Base-by-base conservation (phyloP, 495 filamentous ascomycete species). In the Xanthoparmelia taractica region DNA sequence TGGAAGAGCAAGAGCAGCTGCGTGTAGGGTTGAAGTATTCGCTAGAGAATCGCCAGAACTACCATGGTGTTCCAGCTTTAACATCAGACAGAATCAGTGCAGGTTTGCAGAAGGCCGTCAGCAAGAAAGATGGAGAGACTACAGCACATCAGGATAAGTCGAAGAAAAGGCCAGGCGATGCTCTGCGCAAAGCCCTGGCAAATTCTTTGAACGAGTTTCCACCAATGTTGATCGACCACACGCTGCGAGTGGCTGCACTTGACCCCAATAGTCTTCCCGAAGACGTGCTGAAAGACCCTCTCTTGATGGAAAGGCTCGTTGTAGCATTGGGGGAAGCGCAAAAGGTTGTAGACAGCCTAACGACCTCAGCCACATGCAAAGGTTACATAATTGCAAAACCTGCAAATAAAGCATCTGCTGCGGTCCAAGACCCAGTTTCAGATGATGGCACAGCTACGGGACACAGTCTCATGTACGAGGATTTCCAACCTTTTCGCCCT, bases 401-500 rank as follows among this genome's bases (percentile, higher is more conserved):
- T 65, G 41, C 57, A 17, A 65, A 64, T 8, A 29, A 17, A 17
- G 23, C 56, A 18, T 52, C 45, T 4, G 52, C 34, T 17, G 48
- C 62, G 33, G 66, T 54, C 38, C 47, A 64, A 11, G 76, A 78
- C 7, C 50, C 60, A 34, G 64, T 58, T 31, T 58, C 62, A 7
- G 76, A 78, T 6, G 76, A 75, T 15, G 60, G 68, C 2, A 73
- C 73, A 57, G 17, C 38, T n/a, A 65, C 70, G 31, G 57, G 18
- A 69, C 78, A 55, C 72, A 78, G 50, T 73, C 68, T 94, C 7
- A 73, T 96, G 15, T 98, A 97, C 68, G 89, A 96, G 58, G 94
- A 98, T 66, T 97, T 96, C 70, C 93, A 97, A 69, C 94, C 94
- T 0, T 98, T 97, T 75, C 79, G 86, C 52, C 94, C 94, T 0